phyloP scores from a whole-genome alignment of 805 yeast genomes.

The Starmera pachycereana region DNA sequence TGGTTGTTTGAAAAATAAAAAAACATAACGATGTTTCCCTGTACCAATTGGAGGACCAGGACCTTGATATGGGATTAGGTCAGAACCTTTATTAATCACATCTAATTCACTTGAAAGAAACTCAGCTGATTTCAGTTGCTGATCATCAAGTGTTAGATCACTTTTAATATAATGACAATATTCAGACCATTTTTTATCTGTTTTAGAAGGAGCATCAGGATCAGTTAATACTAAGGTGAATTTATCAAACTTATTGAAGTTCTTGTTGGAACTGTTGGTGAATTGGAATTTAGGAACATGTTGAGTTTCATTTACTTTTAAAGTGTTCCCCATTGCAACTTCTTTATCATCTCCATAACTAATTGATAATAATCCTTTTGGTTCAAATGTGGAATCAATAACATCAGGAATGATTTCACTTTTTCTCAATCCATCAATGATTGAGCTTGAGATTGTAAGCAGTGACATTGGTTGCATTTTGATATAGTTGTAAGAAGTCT shows the following conservation, averaged over 20 bases:
- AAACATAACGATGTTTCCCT: conserved; percentile 81
- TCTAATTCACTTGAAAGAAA: conserved; percentile 26
- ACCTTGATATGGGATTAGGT: conserved; percentile 53
- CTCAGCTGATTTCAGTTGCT: conserved; percentile 20
- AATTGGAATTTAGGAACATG: conserved; percentile 55
- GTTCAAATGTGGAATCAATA: conserved; percentile 15
- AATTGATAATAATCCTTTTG: conserved; percentile 40
- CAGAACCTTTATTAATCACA: conserved; percentile 24
- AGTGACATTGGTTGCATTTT: not conserved
- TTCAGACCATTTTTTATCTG: conserved; percentile 83
- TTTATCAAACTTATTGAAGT: conserved; percentile 29
- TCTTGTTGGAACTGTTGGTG: conserved; percentile 30
- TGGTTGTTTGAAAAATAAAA: conserved; percentile 61
- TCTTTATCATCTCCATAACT: conserved; percentile 48
- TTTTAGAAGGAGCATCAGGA: conserved; percentile 86
- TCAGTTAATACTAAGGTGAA: conserved; percentile 79
- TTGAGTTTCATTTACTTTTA: conserved; percentile 59
- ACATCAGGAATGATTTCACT: conserved; percentile 36
- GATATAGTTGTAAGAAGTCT: no score
- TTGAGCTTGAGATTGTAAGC: conserved; percentile 17
- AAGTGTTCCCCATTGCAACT: conserved; percentile 73
- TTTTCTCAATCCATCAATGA: conserved; percentile 27
- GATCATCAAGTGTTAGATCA: conserved; percentile 36
- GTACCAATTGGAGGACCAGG: conserved; percentile 90
- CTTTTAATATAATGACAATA: conserved; percentile 65